Evolutionary conservation across 2,329 filamentous ascomycete species (phyloP).

Genomic region (Fusarium sp.): DNA sequence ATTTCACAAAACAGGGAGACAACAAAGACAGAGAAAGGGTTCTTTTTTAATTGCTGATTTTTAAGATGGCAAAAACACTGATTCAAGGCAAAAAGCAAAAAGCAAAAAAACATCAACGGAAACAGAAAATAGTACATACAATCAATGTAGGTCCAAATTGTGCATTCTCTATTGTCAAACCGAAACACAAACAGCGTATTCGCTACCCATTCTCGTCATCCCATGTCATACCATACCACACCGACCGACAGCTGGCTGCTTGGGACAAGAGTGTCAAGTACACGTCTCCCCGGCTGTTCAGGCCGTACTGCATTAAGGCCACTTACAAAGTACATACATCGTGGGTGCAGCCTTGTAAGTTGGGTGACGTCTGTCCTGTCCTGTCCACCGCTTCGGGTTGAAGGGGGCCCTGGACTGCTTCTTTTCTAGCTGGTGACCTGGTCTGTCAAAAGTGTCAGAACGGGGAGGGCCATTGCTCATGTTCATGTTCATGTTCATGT

Average conservation of each 20-base stretch:
- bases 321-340: not conserved
- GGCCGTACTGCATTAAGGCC: slow-evolving; percentile 31
- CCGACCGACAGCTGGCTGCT: slow-evolving; percentile 25
- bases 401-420: slow-evolving; percentile 4
- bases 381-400: slow-evolving; percentile 36
- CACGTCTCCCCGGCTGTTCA: slow-evolving; percentile 38
- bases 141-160: too few species aligned
- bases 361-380: slow-evolving; percentile 42
- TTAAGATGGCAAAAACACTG: slow-evolving; percentile 15
- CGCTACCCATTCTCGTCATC: slow-evolving; percentile 40
- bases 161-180: too few species aligned
- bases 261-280: slow-evolving; percentile 39
- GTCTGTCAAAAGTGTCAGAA: slow-evolving; percentile 15
- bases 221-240: slow-evolving; percentile 46
- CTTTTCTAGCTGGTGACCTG: slow-evolving; percentile 17
- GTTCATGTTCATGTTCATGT: slow-evolving; percentile 11
- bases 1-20: slow-evolving; percentile 23
- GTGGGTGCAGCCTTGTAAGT: slow-evolving; percentile 14
- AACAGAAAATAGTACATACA: too few species aligned
- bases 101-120: not conserved
- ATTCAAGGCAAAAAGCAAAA: slow-evolving; percentile 39
- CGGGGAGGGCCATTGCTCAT: too few species aligned
- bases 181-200: slow-evolving; percentile 21
- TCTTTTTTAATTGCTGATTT: slow-evolving; percentile 1
- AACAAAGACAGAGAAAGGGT: slow-evolving; percentile 12